Percentiles rank a stretch among this genome's conserved stretches.
Conservation (phyloP, 371 early-diverging fungal genomes). For the Nematocida parisii region DNA sequence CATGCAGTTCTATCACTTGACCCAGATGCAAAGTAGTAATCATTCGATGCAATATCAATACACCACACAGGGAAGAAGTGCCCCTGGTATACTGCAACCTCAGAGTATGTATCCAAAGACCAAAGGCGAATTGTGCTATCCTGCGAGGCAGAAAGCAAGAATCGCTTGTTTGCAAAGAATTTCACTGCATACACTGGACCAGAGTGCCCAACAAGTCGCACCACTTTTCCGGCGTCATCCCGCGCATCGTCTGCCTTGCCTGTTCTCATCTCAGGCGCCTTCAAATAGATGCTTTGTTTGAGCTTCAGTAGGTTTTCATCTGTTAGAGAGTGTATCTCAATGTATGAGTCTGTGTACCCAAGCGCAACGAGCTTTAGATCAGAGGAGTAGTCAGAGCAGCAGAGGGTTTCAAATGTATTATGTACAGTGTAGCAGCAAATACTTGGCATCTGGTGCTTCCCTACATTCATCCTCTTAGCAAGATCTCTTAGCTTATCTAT, state of each 20-base stretch:
- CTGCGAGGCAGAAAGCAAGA: constrained; percentile 84
- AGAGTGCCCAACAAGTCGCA: constrained; percentile 82
- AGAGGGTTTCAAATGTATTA: constrained; percentile 77
- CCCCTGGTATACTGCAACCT: constrained; percentile 85
- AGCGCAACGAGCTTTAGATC: constrained; percentile 68
- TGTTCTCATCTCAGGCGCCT: constrained; percentile 58
- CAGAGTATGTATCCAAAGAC: constrained; percentile 81
- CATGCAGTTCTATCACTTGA: constrained; percentile 89
- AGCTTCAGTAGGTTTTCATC: constrained; percentile 66
- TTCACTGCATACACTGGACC: constrained; percentile 87
- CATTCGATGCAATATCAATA: constrained; percentile 80
- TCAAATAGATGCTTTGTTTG: constrained; percentile 66
- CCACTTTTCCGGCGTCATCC: constrained; percentile 67
- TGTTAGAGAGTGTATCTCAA: constrained; percentile 69
- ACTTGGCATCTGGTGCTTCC: constrained; percentile 78
- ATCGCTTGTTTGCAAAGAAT: constrained; percentile 81
- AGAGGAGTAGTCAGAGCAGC: constrained; percentile 66
- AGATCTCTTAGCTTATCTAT: constrained; percentile 77
- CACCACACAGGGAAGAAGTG: constrained; percentile 97
- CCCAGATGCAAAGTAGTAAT: constrained; percentile 91
- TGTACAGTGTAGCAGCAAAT: constrained; percentile 93
- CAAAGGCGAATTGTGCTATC: constrained; percentile 92
- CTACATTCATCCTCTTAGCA: constrained; percentile 75
- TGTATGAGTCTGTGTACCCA: constrained; percentile 68
- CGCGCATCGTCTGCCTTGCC: constrained; percentile 64